Evolutionary conservation across 2,329 filamentous ascomycete genomes (phyloP).

Genomic region (Aspergillus caelatus): DNA sequence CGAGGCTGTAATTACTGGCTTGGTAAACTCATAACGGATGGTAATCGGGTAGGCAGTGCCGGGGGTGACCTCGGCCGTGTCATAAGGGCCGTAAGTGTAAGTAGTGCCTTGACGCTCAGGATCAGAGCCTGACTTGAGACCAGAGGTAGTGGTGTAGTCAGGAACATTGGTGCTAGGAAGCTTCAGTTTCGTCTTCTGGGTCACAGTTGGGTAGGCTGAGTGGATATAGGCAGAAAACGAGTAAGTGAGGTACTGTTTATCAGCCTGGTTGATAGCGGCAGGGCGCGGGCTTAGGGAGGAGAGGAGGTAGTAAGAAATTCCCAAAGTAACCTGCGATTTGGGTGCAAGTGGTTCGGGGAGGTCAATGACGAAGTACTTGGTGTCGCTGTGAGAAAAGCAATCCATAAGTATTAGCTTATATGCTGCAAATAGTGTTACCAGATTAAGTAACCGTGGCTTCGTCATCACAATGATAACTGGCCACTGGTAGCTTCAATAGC

Average conservation of each 20-base stretch:
- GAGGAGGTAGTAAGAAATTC: constrained; percentile 81
- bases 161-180: constrained; percentile 76
- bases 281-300: constrained; percentile 80
- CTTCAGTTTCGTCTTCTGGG: constrained; percentile 98
- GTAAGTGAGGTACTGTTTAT: constrained; percentile 84
- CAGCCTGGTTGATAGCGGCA: constrained; percentile 77
- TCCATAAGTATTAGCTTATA: constrained; percentile 6
- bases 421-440: neutral
- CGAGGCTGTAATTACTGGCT: constrained; percentile 79
- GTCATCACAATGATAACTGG: constrained; percentile 11
- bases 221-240: constrained; percentile 82
- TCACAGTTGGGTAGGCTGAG: constrained; percentile 80
- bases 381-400: constrained; percentile 55
- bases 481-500: constrained; percentile 55
- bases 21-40: constrained; percentile 93
- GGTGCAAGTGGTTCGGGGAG: constrained; percentile 76
- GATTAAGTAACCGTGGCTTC: constrained; percentile 17
- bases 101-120: constrained; percentile 83
- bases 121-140: constrained; percentile 62
- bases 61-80: constrained; percentile 68
- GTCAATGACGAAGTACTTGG: constrained; percentile 82
- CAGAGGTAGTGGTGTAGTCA: constrained; percentile 77
- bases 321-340: constrained; percentile 78
- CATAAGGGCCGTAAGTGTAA: constrained; percentile 88
- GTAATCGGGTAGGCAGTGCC: constrained; percentile 72